A percentile compares a stretch with the other conserved stretches of the same genome.
Evolutionary conservation across 202 grass and related monocot species (phyloP).

Genomic region (Setaria viridis): DNA sequence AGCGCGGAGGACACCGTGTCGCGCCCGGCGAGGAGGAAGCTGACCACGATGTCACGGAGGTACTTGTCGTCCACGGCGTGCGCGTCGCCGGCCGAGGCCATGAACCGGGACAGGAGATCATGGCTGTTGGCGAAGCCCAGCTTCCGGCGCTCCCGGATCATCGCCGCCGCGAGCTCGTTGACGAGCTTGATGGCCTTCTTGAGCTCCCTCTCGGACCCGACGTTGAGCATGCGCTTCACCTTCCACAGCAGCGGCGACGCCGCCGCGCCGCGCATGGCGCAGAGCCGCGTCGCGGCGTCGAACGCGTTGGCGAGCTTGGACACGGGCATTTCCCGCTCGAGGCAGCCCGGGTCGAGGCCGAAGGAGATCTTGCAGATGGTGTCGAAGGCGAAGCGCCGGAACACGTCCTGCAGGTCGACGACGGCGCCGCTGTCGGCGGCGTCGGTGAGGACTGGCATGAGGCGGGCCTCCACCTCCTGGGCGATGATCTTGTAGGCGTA

Average conservation of each 20-base stretch:
- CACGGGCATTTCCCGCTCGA: slow-evolving; percentile 35
- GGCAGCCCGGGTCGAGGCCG: slow-evolving; percentile 59
- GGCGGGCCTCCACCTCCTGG: slow-evolving; percentile 39
- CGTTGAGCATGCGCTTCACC: slow-evolving; percentile 63
- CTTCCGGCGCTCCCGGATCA: slow-evolving; percentile 55
- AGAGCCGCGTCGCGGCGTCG: slow-evolving; percentile 56
- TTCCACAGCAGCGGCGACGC: slow-evolving; percentile 57
- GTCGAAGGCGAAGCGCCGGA: slow-evolving; percentile 74
- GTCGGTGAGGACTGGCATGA: slow-evolving; percentile 51
- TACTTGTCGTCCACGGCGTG: slow-evolving; percentile 42
- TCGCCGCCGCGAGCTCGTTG: slow-evolving; percentile 41
- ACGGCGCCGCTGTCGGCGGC: not conserved
- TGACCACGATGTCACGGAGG: slow-evolving; percentile 70
- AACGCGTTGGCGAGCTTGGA: slow-evolving; percentile 60
- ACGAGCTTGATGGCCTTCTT: slow-evolving; percentile 47
- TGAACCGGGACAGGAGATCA: slow-evolving; percentile 79
- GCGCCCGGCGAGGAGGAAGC: slow-evolving; percentile 78
- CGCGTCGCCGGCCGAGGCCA: slow-evolving; percentile 39
- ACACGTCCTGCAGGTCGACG: slow-evolving; percentile 68
- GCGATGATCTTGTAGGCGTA: slow-evolving; percentile 51
- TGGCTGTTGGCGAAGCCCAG: slow-evolving; percentile 45
- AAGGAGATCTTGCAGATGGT: slow-evolving; percentile 78
- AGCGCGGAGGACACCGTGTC: slow-evolving; percentile 78
- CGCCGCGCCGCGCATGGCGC: slow-evolving; percentile 41
- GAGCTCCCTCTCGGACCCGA: slow-evolving; percentile 64